Evolutionary conservation across 2,329 filamentous ascomycete species (phyloP).

Genomic region (Fusarium guadeloupense): DNA sequence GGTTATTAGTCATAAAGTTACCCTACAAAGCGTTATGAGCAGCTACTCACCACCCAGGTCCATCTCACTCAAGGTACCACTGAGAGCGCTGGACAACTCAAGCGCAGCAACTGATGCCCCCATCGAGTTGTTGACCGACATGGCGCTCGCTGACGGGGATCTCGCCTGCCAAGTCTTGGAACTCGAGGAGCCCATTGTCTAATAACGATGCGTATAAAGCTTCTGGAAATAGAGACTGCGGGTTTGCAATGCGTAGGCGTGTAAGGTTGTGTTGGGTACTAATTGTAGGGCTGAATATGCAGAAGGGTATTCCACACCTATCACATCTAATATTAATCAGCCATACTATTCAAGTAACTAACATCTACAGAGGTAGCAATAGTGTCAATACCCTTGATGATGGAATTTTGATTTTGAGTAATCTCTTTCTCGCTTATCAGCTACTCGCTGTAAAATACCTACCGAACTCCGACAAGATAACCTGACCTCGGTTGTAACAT

Average conservation of each 20-base stretch:
- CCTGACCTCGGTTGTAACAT: too few species aligned
- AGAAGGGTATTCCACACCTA: not conserved
- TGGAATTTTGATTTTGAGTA: too few species aligned
- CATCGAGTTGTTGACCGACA: constrained; percentile 14
- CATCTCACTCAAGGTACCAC: constrained; percentile 17
- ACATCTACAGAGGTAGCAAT: too few species aligned
- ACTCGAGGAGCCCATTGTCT: constrained; percentile 18
- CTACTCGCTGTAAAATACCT: too few species aligned
- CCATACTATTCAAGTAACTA: too few species aligned
- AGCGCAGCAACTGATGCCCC: constrained; percentile 23
- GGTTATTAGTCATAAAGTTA: not conserved
- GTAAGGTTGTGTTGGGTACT: not conserved
- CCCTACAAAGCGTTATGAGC: not conserved
- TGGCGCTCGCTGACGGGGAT: constrained; percentile 1
- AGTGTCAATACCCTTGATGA: too few species aligned
- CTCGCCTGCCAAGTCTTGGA: constrained; percentile 4
- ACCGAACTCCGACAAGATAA: too few species aligned
- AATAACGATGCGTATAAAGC: not conserved
- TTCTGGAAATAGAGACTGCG: not conserved
- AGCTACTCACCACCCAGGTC: constrained; percentile 7
- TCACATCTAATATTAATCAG: not conserved
- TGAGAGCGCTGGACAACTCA: constrained; percentile 17
- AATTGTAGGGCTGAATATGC: not conserved
- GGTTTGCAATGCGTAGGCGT: not conserved
- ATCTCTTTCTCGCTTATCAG: too few species aligned